Evolutionary conservation across 805 yeast species (phyloP), one percentile per base, ranked within the genome.

Genomic region (Blastobotrys robertii): DNA sequence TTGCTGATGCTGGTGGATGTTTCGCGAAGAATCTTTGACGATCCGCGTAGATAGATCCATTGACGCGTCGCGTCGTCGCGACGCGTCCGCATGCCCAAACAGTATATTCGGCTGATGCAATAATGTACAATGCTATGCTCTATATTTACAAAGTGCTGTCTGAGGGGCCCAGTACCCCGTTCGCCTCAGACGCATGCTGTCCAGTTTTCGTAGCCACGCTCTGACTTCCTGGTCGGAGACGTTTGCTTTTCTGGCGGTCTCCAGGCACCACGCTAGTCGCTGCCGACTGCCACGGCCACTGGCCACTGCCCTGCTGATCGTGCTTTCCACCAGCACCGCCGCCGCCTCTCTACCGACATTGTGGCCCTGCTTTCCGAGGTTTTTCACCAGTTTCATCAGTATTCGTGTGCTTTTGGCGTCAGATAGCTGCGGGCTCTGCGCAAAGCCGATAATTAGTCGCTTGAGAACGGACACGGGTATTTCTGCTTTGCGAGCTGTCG

Each of bases 201-300:
- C 42, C 6, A 59, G 43, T 13, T 31, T 10, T 9, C 15, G 32
- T 5, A 42, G 29, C 64, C 64, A 60, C 11, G 25, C 38, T 2
- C 42, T 43, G 11, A 54, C 47, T 29, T 32, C 37, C 4, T 16
- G 35, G 5, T 44, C 46, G 1, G 54, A 36, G 2, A 59, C 59
- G 1, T 44, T 38, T 10, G 57, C 60, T 1, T 34, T 37, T 13
- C 44, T 41, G 5, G 62, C 60, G 4, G 59, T 31, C 8, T 42
- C 48, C 8, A 60, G 43, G 1, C 62, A 64, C 61, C 60, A 58
- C 22, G 46, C 39, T 32, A 60, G 51, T 5, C 64, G 47, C 10
- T 30, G 29, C 1, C 53, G 48, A 31, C 57, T 49, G 8, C 63
- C 63, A 16, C 53, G 39, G 8, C 53, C 50, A 2, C 38, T 43